A percentile compares a stretch with the other conserved stretches of the same genome.
Conservation (phyloP, 495 filamentous ascomycete genomes). For the Penicillium salamii region DNA sequence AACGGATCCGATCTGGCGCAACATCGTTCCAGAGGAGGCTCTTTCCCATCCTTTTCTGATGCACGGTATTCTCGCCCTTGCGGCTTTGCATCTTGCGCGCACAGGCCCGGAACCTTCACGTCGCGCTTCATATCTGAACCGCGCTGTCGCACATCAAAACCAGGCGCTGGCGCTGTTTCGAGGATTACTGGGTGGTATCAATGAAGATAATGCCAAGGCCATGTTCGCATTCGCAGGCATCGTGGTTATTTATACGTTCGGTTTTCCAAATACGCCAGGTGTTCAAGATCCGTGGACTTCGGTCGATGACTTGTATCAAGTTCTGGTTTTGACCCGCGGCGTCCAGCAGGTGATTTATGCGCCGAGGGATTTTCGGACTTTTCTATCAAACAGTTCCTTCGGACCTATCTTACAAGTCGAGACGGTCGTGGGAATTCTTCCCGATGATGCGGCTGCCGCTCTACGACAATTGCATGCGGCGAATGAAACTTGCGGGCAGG, state of each 20-base stretch:
- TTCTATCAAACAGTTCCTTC: slow-evolving; percentile 27
- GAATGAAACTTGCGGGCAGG: slow-evolving; percentile 25
- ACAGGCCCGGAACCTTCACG: slow-evolving; percentile 21
- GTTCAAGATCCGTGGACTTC: slow-evolving; percentile 34
- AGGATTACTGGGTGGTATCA: slow-evolving; percentile 37
- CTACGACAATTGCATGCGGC: slow-evolving; percentile 28
- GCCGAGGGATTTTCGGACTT: slow-evolving; percentile 23
- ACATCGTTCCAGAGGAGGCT: slow-evolving; percentile 41
- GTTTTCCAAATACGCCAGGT: slow-evolving; percentile 39
- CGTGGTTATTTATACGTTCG: slow-evolving; percentile 50
- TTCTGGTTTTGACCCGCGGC: slow-evolving; percentile 43
- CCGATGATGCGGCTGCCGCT: slow-evolving; percentile 17
- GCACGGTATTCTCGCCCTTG: slow-evolving; percentile 51
- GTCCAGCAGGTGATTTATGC: slow-evolving; percentile 41
- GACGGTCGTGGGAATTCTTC: slow-evolving; percentile 16
- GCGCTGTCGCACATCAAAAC: slow-evolving; percentile 49
- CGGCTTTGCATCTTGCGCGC: slow-evolving; percentile 46
- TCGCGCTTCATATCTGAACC: slow-evolving; percentile 28
- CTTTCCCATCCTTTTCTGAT: slow-evolving; percentile 48
- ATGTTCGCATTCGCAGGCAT: slow-evolving; percentile 52
- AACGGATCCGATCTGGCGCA: slow-evolving; percentile 43
- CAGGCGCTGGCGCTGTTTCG: slow-evolving; percentile 46
- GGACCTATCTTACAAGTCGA: slow-evolving; percentile 30
- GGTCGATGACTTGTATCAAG: slow-evolving; percentile 41
- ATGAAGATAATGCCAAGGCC: slow-evolving; percentile 43